These are phyloP conservation scores for Phytophthora tentaculata DNA, from an alignment of 352 stramenopile genomes.

Conservation along the genomic window DNA sequence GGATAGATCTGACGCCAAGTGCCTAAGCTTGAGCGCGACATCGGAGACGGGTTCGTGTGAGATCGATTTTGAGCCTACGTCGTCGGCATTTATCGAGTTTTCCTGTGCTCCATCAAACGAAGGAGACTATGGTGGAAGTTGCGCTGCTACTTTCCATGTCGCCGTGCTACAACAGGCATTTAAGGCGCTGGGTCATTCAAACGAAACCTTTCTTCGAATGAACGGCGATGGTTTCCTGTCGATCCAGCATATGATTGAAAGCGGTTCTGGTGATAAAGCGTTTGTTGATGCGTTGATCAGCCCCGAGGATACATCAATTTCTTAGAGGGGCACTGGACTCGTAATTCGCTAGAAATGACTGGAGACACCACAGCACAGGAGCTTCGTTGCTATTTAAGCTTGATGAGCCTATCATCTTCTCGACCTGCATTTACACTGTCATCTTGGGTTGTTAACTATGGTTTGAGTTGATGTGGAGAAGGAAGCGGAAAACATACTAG, in stretches of 20 bases:
- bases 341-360: too few species aligned
- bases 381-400: background rate
- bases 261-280: conserved; percentile 69
- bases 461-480: too few species aligned
- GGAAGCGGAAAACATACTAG: too few species aligned
- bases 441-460: too few species aligned
- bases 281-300: conserved; percentile 86
- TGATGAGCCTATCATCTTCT: background rate
- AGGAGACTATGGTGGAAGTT: conserved; percentile 29
- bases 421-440: too few species aligned
- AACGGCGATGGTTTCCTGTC: conserved; percentile 83
- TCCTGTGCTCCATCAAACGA: conserved; percentile 47
- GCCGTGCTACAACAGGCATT: conserved; percentile 83
- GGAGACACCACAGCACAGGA: conserved; percentile 1
- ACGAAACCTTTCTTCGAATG: conserved; percentile 86
- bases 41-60: conserved; percentile 82
- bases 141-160: conserved; percentile 77
- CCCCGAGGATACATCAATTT: conserved; percentile 68
- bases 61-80: conserved; percentile 77
- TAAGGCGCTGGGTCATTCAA: conserved; percentile 75
- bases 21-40: conserved; percentile 69
- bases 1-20: conserved; percentile 34
- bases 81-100: conserved; percentile 86
- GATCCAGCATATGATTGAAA: conserved; percentile 85
- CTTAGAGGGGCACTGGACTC: conserved; percentile 24